Evolutionary conservation across 371 early-diverging fungal genomes (phyloP), one percentile per base, ranked within the genome.

Genomic region (Mucor plumbeus): DNA sequence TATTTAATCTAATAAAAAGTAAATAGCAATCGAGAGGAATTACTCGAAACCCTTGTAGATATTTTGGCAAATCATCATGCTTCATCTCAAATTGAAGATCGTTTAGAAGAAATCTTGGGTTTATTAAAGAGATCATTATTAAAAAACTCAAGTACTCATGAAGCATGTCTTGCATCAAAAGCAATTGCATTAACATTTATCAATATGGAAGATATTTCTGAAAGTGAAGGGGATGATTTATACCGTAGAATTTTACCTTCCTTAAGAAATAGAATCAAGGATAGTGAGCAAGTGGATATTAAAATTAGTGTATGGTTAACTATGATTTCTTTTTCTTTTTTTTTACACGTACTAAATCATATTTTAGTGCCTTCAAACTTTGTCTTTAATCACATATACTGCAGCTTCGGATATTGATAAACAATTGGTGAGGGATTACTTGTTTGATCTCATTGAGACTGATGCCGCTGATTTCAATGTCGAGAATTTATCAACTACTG

Each of bases 101-200:
- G 82, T 14, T 59, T 71, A 11, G 72, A 75, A 68, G 82, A 81
- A 53, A n/a, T 79, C 3, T 67, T 91, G 47, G 86, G 88, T 13
- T 61, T 84, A 21, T 78, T 93, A 53, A 85, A 84, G 50, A 82
- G 83, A 40, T 86, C 87, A 15, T 67, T 87, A 40, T 79, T 80
- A 55, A 84, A 83, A 65, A 79, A 78, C n/a, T 79, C 79, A 54
- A 84, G 81, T 33, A 63, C 73, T 4, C 75, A 79, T 33, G 93
- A 93, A 67, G 79, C 79, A n/a, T 71, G 80, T 57, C 75, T 89
- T 39, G 90, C 92, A 36, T 82, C 86, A 9, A 78, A 79, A 56
- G 91, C 80, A 4, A 83, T 90, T 21, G 79, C 85, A 9, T 78
- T 91, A 9, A 79, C 83, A 15, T 93, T 93, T 73, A 73, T 93